phyloP scores from a whole-genome alignment of 352 stramenopile genomes.

The Aphanomyces stellatus region DNA sequence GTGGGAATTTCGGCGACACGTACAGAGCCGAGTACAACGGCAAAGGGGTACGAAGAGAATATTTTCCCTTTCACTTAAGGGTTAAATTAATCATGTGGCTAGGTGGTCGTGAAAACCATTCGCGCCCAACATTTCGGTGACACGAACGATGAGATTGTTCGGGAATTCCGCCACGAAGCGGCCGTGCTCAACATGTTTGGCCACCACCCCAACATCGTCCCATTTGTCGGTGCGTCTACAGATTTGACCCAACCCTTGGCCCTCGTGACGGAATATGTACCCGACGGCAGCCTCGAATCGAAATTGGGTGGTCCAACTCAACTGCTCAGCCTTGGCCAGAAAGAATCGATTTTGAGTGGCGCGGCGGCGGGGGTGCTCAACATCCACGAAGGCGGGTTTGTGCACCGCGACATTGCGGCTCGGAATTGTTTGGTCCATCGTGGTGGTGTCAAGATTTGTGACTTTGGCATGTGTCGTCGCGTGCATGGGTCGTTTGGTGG shows the following conservation, averaged over 20 bases:
- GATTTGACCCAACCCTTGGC: constrained; percentile 50
- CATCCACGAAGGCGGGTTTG: constrained; percentile 74
- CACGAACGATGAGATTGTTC: constrained; percentile 57
- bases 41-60: constrained; percentile 21
- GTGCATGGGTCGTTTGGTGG: constrained; percentile 38
- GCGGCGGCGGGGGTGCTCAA: constrained; percentile 61
- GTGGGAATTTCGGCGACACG: constrained; percentile 56
- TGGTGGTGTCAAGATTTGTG: constrained; percentile 50
- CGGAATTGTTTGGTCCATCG: constrained; percentile 63
- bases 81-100: not conserved
- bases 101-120: constrained; percentile 13
- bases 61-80: too few species aligned
- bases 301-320: constrained; percentile 38
- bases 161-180: constrained; percentile 72
- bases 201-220: constrained; percentile 63
- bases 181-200: constrained; percentile 77
- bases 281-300: constrained; percentile 55
- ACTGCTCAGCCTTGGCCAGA: constrained; percentile 32
- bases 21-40: constrained; percentile 54
- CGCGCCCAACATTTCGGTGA: constrained; percentile 62
- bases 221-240: constrained; percentile 62
- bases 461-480: constrained; percentile 54
- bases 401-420: constrained; percentile 65
- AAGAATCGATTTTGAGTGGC: constrained; percentile 59
- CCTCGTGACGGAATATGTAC: constrained; percentile 60